Evolutionary conservation across 2,329 filamentous ascomycete genomes (phyloP).

Genomic region (Claviceps cyperi): DNA sequence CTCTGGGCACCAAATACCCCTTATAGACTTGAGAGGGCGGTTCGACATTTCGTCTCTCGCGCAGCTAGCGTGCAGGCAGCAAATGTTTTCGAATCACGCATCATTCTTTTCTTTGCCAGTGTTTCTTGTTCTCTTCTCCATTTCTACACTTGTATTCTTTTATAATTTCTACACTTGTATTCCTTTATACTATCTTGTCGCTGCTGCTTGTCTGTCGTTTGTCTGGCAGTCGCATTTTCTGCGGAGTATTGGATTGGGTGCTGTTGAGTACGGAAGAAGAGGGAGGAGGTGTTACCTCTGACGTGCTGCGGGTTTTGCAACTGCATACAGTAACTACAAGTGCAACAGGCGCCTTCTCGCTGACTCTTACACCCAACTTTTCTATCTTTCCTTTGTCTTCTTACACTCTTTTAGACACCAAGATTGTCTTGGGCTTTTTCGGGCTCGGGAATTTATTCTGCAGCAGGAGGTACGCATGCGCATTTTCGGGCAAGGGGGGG

Average conservation of each 20-base stretch:
- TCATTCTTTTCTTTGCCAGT: constrained; percentile 8
- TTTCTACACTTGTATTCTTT: constrained; percentile 13
- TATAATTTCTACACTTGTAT: constrained; percentile 14
- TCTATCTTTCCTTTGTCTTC: no score
- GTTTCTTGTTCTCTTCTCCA: constrained; percentile 10
- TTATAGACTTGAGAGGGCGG: constrained; percentile 21
- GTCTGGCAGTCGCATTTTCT: neutral
- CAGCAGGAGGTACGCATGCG: no score
- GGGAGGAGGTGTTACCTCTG: no score
- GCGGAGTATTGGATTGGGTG: neutral
- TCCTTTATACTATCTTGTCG: neutral
- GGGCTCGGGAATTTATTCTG: no score
- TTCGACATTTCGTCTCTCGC: constrained; percentile 6
- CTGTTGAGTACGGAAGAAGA: neutral
- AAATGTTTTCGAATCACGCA: constrained; percentile 13
- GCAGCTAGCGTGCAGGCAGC: constrained; percentile 14
- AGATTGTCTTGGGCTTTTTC: no score
- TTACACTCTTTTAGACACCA: no score
- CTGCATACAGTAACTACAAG: no score
- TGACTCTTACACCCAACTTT: no score
- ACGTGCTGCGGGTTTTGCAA: no score
- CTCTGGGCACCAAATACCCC: constrained; percentile 22
- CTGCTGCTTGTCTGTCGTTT: no score
- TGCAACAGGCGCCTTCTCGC: no score
- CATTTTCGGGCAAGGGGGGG: no score